Evolutionary conservation across 164 flowering plant species (phyloP).

Genomic region (Liriodendron chinense): DNA sequence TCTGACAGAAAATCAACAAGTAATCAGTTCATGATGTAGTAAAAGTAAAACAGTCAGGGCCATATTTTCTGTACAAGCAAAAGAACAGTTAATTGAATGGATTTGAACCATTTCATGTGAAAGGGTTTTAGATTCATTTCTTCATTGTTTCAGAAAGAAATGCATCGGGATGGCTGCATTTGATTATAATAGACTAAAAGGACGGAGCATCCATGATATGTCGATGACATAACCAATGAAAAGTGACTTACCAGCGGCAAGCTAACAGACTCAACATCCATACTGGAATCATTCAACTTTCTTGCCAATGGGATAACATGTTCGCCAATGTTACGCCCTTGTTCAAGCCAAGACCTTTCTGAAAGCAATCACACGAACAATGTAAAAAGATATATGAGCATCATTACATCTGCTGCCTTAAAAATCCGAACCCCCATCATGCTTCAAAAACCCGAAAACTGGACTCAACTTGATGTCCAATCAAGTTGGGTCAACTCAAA

Average conservation of each 20-base stretch:
- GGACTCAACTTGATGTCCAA: too few relatives aligned
- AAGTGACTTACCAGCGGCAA: slow-evolving; percentile 8
- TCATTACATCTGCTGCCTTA: neutral
- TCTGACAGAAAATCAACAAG: slow-evolving; percentile 11
- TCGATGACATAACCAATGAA: too few relatives aligned
- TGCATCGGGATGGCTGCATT: too few relatives aligned
- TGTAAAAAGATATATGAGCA: neutral
- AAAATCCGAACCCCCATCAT: neutral
- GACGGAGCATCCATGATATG: too few relatives aligned
- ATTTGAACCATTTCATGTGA: too few relatives aligned
- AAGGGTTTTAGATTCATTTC: too few relatives aligned
- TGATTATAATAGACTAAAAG: too few relatives aligned
- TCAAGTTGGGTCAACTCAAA: too few relatives aligned
- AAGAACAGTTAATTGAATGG: neutral
- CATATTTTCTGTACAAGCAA: neutral
- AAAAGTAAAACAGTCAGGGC: neutral
- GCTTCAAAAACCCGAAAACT: neutral
- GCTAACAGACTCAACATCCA: slow-evolving; percentile 64
- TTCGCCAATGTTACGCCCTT: slow-evolving; percentile 85
- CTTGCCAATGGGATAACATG: slow-evolving; percentile 90
- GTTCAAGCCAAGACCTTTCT: slow-evolving; percentile 91
- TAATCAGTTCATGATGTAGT: neutral
- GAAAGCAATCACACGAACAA: slow-evolving; percentile 8
- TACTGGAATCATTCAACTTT: slow-evolving; percentile 53
- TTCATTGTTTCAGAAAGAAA: too few relatives aligned